A percentile compares a stretch with the other conserved stretches of the same genome.
Evolutionary conservation across 805 yeast species (phyloP).

Genomic region (Lachancea nothofagi): DNA sequence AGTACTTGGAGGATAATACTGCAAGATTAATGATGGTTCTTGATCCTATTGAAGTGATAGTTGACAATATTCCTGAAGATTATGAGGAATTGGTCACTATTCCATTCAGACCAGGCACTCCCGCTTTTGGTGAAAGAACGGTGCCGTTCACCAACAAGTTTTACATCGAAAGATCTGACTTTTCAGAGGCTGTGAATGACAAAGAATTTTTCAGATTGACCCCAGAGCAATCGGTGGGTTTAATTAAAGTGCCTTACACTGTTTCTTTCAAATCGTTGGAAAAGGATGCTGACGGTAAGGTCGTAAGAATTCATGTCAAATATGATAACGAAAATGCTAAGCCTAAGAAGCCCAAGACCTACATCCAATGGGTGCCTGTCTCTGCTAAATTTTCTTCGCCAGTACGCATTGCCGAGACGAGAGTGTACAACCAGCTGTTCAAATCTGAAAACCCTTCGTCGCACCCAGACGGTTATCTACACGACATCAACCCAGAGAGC

Average conservation of each 20-base stretch:
- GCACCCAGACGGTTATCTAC: constrained; percentile 81
- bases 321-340: constrained; percentile 60
- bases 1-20: constrained; percentile 80
- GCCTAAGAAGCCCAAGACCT: constrained; percentile 84
- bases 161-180: constrained; percentile 86
- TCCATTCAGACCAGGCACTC: constrained; percentile 86
- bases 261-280: constrained; percentile 66
- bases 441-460: constrained; percentile 85
- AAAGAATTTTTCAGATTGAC: constrained; percentile 88
- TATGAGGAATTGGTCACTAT: constrained; percentile 63
- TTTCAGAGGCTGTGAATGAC: constrained; percentile 53
- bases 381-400: constrained; percentile 57
- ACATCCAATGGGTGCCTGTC: constrained; percentile 92
- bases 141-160: constrained; percentile 72
- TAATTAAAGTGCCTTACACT: constrained; percentile 84
- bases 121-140: constrained; percentile 66
- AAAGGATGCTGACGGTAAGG: constrained; percentile 50
- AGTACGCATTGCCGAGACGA: constrained; percentile 62
- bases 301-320: constrained; percentile 66
- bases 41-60: constrained; percentile 76
- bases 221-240: constrained; percentile 91
- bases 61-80: constrained; percentile 77
- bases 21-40: constrained; percentile 93
- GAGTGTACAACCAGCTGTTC: constrained; percentile 84
- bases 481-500: constrained; percentile 75